Base-by-base conservation (phyloP, 768 basidiomycete species). In the Boletus tylopilopsis region DNA sequence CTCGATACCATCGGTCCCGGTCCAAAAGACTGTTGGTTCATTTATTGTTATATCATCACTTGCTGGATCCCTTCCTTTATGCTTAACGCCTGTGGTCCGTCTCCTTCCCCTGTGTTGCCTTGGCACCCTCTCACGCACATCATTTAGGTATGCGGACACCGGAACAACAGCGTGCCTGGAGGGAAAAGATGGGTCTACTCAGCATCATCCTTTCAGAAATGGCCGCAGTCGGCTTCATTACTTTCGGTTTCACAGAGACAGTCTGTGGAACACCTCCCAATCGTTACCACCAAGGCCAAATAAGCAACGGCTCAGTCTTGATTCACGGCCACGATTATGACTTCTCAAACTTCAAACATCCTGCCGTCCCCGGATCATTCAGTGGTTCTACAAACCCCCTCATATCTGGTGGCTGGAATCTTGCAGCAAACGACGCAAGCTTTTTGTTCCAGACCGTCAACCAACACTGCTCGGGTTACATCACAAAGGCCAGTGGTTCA, bases 271-370 rank as follows among this genome's bases (percentile, higher is more conserved):
- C 76, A 30, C 91, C 93, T 29, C 79, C 88, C 33, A 82, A 87
- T 53, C 83, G 93, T 15, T 94, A 78, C 74, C 85, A 88, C 57
- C 81, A 86, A 35, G 94, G 91, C 32, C 74, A 76, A 22, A 82
- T 93, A 50, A 83, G 84, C 40, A 82, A 78, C 41, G 80, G 79
- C 35, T 92, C 90, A 4, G 85, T 97, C 51, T 85, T 96, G 70
- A 93, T 97, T 61, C 91, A 98, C 61, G 96, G 96, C 2, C 88
- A 84, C 69, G 88, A 85, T 65, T 98, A 97, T 70, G 91, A 96
- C 62, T 86, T 99, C 55, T 81, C 86, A 35, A 77, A 76, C 45
- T 98, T 95, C 76, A 71, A 80, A 29, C 96, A 98, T 66, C 94
- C 95, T 13, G 70, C 73, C 15, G 84, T 80, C n/a, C n/a, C n/a